A percentile compares a stretch with the other conserved stretches of the same genome.
phyloP scores from a whole-genome alignment of 2,329 filamentous ascomycete species.

The Exophiala lecanii-corni region DNA sequence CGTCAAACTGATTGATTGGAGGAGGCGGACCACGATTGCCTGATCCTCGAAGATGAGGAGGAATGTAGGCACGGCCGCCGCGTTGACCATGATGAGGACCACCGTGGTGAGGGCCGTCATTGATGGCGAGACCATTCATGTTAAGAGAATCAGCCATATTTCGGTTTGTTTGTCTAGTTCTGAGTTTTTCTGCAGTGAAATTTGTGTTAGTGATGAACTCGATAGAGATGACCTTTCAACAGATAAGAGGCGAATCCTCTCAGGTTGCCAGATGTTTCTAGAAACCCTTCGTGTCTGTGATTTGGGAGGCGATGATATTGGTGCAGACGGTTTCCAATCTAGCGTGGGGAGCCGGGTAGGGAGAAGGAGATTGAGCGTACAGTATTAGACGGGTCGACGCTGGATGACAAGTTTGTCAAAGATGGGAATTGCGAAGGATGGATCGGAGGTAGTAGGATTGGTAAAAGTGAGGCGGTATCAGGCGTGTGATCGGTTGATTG shows the following conservation, averaged over 20 bases:
- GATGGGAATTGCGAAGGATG: too few relatives aligned
- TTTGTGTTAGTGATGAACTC: neutral
- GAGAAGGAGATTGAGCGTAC: neutral
- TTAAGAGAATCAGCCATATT: conserved; percentile 53
- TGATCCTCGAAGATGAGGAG: conserved; percentile 56
- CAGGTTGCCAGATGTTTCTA: neutral
- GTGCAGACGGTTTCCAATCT: too few relatives aligned
- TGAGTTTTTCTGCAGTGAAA: conserved; percentile 6
- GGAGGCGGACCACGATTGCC: conserved; percentile 29
- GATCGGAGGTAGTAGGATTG: neutral
- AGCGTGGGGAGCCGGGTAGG: neutral
- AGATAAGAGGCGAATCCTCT: too few relatives aligned
- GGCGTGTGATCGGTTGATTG: conserved; percentile 10
- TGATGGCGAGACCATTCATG: conserved; percentile 54
- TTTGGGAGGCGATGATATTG: neutral
- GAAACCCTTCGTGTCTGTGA: neutral
- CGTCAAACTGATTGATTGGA: conserved; percentile 34
- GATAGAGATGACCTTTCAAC: too few relatives aligned
- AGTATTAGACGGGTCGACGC: neutral
- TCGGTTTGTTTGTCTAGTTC: neutral
- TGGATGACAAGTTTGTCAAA: too few relatives aligned
- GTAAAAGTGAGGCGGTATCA: conserved; percentile 13
- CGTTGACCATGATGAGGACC: conserved; percentile 35
- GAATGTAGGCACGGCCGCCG: conserved; percentile 58
- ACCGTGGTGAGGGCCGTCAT: conserved; percentile 54